Evolutionary conservation across 2,329 filamentous ascomycete species (phyloP), one percentile per base, ranked within the genome.

Genomic region (Exophiala xenobiotica): DNA sequence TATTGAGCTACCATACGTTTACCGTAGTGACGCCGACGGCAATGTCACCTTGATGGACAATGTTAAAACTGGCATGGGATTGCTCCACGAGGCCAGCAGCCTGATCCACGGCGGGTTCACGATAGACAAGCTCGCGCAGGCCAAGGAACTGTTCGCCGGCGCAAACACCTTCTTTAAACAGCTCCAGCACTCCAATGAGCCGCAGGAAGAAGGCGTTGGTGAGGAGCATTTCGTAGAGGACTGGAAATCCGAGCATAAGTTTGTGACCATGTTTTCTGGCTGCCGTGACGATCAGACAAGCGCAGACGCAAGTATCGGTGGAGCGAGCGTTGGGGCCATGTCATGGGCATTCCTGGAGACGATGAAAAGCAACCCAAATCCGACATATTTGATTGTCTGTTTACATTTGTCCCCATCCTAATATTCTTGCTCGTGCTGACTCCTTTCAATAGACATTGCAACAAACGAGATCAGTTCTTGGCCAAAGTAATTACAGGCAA

Each of bases 1-100:
- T 0, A 70, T 80, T 29, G 80, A 82, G 51, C 65, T 83, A 1
- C 80, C 80, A 0, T 83, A 70, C 53, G 75, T 82, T 19, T 83
- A 78, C 62, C 77, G 78, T 16, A 71, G 72, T 3, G 78, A 82
- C 58, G 72, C 71, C 22, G 75, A 81, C 8, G 80, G 80, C 40
- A 78, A 79, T 49, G 70, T 82, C 47, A 76, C 69, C 53, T 60
- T 81, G 24, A 67, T 82, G 47, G 76, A 82, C 63, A 80, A 80
- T 41, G 58, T 82, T 26, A 73, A 77, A 56, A 67, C 74, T 38
- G 80, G 80, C 1, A 65, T 75, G 2, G 65, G 68, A 11, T 70
- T 83, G n/a, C 65, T 79, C 2, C 62, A 65, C n/a, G 74, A 76
- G 35, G 80, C 79, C 2, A 66, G 68, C 5, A 62, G 72, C 33